Conservation (phyloP, 1,284 basidiomycete genomes). For the Leccinum pachyderme region DNA sequence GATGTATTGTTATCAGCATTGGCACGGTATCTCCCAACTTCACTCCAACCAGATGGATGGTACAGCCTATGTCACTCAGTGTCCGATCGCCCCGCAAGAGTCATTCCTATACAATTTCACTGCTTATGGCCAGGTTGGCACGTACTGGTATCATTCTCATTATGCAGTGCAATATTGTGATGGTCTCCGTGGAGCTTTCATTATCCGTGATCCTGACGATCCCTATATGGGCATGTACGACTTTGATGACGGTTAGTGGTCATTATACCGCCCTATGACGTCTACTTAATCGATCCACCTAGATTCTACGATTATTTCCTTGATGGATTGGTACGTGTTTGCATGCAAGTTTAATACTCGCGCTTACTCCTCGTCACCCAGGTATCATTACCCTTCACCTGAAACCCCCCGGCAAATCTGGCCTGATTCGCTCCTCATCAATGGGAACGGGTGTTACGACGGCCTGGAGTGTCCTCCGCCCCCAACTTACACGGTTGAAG, state of each 20-base stretch:
- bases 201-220: neutral
- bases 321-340: constrained; percentile 38
- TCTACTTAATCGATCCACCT: constrained; percentile 9
- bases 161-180: neutral
- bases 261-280: neutral
- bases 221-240: constrained; percentile 34
- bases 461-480: constrained; percentile 29
- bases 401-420: constrained; percentile 14
- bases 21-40: constrained; percentile 28
- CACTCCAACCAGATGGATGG: constrained; percentile 23
- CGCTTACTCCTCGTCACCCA: constrained; percentile 7
- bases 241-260: constrained; percentile 38
- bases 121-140: constrained; percentile 33
- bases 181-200: neutral
- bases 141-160: constrained; percentile 39
- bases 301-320: constrained; percentile 33
- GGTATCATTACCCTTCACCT: constrained; percentile 33
- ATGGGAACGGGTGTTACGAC: constrained; percentile 43
- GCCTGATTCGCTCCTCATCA: constrained; percentile 41
- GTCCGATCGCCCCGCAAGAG: constrained; percentile 38
- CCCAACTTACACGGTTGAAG: constrained; percentile 27
- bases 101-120: constrained; percentile 40
- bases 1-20: constrained; percentile 24
- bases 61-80: constrained; percentile 37
- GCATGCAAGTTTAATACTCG: neutral